phyloP scores from a whole-genome alignment of 345 rosid species.

The Psidium friedrichsthalianum region DNA sequence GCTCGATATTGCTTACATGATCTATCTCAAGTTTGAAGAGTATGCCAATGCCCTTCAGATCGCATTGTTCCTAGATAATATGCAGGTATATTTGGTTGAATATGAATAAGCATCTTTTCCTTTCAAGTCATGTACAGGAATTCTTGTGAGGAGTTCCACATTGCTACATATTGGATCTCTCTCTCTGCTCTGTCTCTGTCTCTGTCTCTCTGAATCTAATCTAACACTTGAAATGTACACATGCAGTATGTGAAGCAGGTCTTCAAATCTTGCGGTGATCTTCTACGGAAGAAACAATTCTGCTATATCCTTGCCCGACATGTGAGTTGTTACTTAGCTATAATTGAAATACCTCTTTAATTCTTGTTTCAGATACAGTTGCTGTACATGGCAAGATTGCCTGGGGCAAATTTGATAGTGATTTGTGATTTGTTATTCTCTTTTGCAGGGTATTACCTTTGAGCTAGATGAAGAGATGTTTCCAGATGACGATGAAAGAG shows the following conservation, averaged over 20 bases:
- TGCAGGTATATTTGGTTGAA: slow-evolving; percentile 42
- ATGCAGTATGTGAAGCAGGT: slow-evolving; percentile 72
- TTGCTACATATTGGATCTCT: not conserved
- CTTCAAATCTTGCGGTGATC: slow-evolving; percentile 64
- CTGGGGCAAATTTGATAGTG: not conserved
- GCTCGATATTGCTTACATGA: slow-evolving; percentile 64
- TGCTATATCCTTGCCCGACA: slow-evolving; percentile 86
- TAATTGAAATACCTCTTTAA: not conserved
- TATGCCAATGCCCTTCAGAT: slow-evolving; percentile 76
- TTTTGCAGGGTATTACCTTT: slow-evolving; percentile 55
- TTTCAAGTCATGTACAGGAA: not conserved
- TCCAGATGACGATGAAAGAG: slow-evolving; percentile 55
- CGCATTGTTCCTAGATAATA: slow-evolving; percentile 68
- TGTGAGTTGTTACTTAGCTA: slow-evolving; percentile 33
- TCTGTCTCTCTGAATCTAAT: not conserved
- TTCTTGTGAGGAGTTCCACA: not conserved
- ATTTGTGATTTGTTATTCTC: not conserved
- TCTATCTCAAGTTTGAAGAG: slow-evolving; percentile 65
- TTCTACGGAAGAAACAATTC: slow-evolving; percentile 67
- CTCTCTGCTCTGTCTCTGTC: not conserved
- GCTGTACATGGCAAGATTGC: not conserved
- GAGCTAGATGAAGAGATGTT: slow-evolving; percentile 64
- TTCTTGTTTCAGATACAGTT: not conserved
- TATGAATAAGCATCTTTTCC: not conserved
- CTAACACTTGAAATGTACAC: slow-evolving; percentile 8